phyloP scores from a whole-genome alignment of 2,329 filamentous ascomycete genomes.

The Acrodontium crateriforme region DNA sequence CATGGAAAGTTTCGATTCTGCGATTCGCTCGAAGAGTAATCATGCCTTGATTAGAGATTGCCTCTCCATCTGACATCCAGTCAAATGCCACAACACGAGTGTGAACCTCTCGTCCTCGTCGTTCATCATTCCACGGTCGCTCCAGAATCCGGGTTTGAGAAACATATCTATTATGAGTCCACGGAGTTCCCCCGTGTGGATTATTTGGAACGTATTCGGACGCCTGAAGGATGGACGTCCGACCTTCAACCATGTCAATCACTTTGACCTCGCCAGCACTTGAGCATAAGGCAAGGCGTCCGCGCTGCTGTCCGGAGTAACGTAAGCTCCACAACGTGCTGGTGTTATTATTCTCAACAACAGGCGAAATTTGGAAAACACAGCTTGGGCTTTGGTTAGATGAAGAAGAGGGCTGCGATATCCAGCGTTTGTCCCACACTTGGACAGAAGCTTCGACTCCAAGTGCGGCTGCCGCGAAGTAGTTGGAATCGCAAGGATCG shows the following conservation, averaged over 20 bases:
- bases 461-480: constrained; percentile 64
- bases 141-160: constrained; percentile 28
- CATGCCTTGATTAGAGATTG: constrained; percentile 34
- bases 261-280: constrained; percentile 45
- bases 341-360: constrained; percentile 34
- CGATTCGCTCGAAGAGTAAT: constrained; percentile 40
- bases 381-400: constrained; percentile 22
- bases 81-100: constrained; percentile 46
- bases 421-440: constrained; percentile 60
- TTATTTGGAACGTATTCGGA: constrained; percentile 13
- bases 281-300: constrained; percentile 44
- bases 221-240: constrained; percentile 5
- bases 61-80: constrained; percentile 37
- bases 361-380: constrained; percentile 44
- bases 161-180: constrained; percentile 31
- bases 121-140: constrained; percentile 33
- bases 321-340: constrained; percentile 48
- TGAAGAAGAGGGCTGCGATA: constrained; percentile 27
- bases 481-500: constrained; percentile 67
- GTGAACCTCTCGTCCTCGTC: constrained; percentile 30
- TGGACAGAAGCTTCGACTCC: constrained; percentile 60
- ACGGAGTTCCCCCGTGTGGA: constrained; percentile 20
- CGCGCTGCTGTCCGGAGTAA: constrained; percentile 44
- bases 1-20: constrained; percentile 35
- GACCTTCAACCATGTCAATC: constrained; percentile 17